Percentiles rank a stretch among this genome's conserved stretches.
phyloP scores from a whole-genome alignment of 257 asterid species.

The Euphrasia confusa region DNA sequence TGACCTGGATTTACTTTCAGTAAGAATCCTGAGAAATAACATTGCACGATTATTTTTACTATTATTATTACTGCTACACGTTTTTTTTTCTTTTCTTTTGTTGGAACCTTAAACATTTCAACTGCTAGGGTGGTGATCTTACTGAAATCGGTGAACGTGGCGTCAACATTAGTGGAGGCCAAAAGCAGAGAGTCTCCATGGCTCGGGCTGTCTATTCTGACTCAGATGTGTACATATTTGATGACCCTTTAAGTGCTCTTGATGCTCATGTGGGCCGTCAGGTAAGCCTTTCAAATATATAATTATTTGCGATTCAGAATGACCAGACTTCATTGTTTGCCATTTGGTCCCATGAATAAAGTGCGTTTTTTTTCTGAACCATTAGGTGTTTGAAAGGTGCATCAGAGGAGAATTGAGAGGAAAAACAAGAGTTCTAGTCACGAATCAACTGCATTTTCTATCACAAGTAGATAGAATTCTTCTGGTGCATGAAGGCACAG shows the following conservation, averaged over 20 bases:
- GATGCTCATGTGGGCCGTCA: conserved; percentile 98
- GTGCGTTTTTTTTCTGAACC: conserved; percentile 16
- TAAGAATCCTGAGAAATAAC: conserved; percentile 35
- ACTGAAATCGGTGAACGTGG: conserved; percentile 99
- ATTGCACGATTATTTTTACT: conserved; percentile 7
- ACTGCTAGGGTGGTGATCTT: conserved; percentile 84
- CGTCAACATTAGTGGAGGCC: conserved; percentile 98
- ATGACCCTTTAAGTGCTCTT: conserved; percentile 96
- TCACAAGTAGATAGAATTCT: conserved; percentile 91
- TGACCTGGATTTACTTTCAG: conserved; percentile 84
- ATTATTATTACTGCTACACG: not conserved
- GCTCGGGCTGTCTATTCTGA: conserved; percentile 93
- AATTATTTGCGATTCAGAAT: not conserved
- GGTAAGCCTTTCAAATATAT: conserved; percentile 40
- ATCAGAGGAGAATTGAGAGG: conserved; percentile 81
- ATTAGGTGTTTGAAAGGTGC: conserved; percentile 84
- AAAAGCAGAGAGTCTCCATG: conserved; percentile 98
- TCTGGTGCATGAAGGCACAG: conserved; percentile 86
- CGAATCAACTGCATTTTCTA: conserved; percentile 94
- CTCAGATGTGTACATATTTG: conserved; percentile 90
- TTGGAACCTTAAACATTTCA: conserved; percentile 21
- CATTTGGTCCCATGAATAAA: too few relatives aligned
- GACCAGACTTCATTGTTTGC: not conserved
- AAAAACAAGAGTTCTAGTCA: conserved; percentile 89
- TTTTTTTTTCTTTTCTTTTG: not conserved